Base-by-base conservation (phyloP, 768 basidiomycete genomes). In the Tricholoma sp. region DNA sequence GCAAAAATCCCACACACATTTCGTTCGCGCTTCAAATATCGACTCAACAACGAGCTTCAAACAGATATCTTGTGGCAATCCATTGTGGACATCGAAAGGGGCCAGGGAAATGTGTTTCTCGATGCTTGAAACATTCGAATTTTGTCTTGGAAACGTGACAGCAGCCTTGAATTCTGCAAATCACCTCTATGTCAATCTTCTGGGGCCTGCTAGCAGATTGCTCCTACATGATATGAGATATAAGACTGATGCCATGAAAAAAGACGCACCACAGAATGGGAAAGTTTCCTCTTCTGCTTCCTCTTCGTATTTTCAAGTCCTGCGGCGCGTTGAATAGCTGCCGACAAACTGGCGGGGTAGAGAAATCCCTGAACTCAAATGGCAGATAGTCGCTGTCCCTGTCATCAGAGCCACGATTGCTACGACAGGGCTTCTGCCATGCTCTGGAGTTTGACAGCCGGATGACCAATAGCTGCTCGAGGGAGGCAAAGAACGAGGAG, bases 81-180 rank as follows among this genome's bases (percentile, higher is more conserved):
- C 2, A 57, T 24, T 61, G 50, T 17, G 64, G 64, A 53, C 64
- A 65, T 41, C 44, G 57, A 33, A 63, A 65, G 51, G 63, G 60
- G 13, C 59, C 59, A 7, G 62, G 59, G 47, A 65, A 65, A 32
- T 65, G 64, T 13, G 64, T 65, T 45, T 65, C 64, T 24, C 64
- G 63, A 51, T 65, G 64, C 36, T 65, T 65, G 44, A 56, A 57
- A 54, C 64, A 62, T 31, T 65, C 64, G 34, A 59, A 62, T 28
- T 52, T 56, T 8, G 64, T 63, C 49, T 60, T 59, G 54, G 62
- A 58, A 34, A 63, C 36, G 51, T 65, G 62, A 8, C 59, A 51
- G 42, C 64, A 65, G 11, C 64, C 64, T 2, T 52, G 41, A 41
- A 65, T 57, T 39, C 64, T 61, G 24, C 64, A 65, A 24, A 65